Base-by-base conservation (phyloP, 129 eudicot species). In the Smallanthus sonchifolius region DNA sequence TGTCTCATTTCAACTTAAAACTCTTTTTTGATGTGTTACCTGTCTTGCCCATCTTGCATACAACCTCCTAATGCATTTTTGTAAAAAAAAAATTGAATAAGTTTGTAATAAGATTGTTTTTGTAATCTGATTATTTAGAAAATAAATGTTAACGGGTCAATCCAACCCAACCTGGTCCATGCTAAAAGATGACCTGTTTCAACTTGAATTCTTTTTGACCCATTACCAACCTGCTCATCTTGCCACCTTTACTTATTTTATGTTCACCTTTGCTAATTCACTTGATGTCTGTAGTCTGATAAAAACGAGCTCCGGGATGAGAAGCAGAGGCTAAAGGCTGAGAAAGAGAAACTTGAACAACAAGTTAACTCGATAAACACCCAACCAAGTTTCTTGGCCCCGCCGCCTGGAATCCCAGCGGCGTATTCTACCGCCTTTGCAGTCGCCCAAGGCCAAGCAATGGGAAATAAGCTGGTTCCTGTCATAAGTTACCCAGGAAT, bases 401-500 rank as follows among this genome's bases (percentile, higher is more conserved):
- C 76, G 9, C 83, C 81, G 0, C 71, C 83, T 28, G 86, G 82
- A 60, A 87, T 87, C 17, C 89, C 91, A 2, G 82, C 86, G 52
- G 83, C 92, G 34, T 89, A 80, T 35, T 73, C 77, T 37, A 48
- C 62, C 45, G 77, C 68, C 32, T 7, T 72, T 73, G 81, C 90
- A 52, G 87, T 90, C 13, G 77, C 91, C 54, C 92, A 83, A 57
- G 74, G 81, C 45, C 98, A 84, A 75, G 74, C 80, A 61, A 74
- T 80, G 19, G 92, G 87, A 61, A 86, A 59, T 82, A 92, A 92
- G 40, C 64, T 87, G 62, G 90, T 90, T 6, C 95, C 98, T 3
- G 63, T 92, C 7, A 69, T 89, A 37, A 86, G 96, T 72, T 89
- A 92, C 78, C 98, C 98, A 1, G 96, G 98, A 67, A 86, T 89